phyloP scores from a whole-genome alignment of 129 eudicot genomes.

The Arctium lappa region DNA sequence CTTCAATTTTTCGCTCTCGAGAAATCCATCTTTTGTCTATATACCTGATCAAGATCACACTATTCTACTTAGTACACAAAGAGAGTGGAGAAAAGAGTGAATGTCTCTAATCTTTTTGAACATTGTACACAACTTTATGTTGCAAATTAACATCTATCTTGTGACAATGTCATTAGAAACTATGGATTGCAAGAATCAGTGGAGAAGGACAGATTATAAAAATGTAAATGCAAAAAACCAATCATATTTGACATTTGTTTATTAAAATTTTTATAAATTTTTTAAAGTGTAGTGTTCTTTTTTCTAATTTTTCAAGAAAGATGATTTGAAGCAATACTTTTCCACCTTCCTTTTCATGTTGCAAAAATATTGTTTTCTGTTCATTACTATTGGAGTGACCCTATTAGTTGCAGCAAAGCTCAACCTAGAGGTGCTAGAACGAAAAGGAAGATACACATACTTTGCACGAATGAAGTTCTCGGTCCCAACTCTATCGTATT shows the following conservation, averaged over 20 bases:
- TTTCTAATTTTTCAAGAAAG: neutral
- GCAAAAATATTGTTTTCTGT: neutral
- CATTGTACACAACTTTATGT: neutral
- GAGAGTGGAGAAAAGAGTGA: neutral
- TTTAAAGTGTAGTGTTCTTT: neutral
- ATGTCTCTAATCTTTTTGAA: neutral
- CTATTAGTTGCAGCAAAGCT: neutral
- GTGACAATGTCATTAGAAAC: neutral
- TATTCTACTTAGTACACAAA: neutral
- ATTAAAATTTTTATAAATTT: neutral
- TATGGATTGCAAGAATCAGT: neutral
- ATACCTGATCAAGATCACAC: constrained; percentile 36
- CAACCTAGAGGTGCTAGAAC: neutral
- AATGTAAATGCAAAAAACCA: neutral
- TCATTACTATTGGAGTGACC: neutral
- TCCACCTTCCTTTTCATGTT: neutral
- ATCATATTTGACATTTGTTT: neutral
- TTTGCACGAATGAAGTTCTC: constrained; percentile 68
- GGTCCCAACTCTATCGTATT: constrained; percentile 54
- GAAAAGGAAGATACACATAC: constrained; percentile 27
- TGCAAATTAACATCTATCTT: neutral
- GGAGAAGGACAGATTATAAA: neutral
- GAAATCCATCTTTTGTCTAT: constrained; percentile 64
- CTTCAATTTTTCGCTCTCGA: constrained; percentile 39
- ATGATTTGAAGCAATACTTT: neutral